Evolutionary conservation across 2,329 filamentous ascomycete species (phyloP).

Genomic region (Diaporthe batatas): DNA sequence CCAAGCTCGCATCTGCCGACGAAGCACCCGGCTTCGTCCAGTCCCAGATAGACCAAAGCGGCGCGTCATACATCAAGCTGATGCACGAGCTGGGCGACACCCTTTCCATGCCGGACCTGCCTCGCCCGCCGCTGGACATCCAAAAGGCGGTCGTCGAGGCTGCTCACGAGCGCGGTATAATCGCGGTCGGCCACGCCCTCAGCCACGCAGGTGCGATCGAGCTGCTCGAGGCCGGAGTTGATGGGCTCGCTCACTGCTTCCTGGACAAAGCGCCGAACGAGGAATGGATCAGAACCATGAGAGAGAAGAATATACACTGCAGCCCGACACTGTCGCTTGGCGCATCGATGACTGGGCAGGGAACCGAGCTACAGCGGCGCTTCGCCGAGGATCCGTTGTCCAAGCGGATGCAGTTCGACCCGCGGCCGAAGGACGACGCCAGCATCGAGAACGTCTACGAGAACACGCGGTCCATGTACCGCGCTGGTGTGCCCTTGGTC

Average conservation of each 20-base stretch:
- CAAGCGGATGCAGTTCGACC: neutral
- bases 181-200: neutral
- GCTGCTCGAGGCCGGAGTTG: conserved; percentile 8
- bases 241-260: conserved; percentile 5
- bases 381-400: neutral
- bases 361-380: neutral
- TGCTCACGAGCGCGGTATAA: neutral
- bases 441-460: conserved; percentile 25
- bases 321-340: conserved; percentile 3
- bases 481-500: neutral
- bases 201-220: neutral
- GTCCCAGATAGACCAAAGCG: conserved; percentile 18
- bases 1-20: neutral
- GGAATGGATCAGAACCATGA: neutral
- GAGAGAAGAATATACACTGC: neutral
- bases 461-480: neutral
- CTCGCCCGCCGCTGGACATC: conserved; percentile 6
- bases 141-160: conserved; percentile 5
- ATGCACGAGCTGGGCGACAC: conserved; percentile 23
- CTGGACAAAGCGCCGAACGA: neutral
- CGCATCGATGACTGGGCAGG: conserved; percentile 8
- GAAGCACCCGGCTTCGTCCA: conserved; percentile 20
- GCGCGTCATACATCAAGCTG: conserved; percentile 22
- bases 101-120: conserved; percentile 3
- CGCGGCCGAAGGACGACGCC: neutral